phyloP scores from a whole-genome alignment of 805 yeast species.

The Lipomyces yamadae region DNA sequence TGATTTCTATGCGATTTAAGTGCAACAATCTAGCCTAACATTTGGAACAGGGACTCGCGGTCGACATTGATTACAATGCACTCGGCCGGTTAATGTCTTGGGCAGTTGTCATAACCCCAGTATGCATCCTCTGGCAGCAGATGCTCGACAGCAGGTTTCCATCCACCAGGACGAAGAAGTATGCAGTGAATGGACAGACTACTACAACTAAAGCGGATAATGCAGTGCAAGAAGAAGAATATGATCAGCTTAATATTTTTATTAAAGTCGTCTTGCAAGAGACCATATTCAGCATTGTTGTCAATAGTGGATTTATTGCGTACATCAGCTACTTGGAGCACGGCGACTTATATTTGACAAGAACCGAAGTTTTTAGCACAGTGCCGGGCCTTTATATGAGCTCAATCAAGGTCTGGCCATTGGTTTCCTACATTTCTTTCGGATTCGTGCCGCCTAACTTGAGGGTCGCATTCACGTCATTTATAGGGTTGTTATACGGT shows the following conservation, averaged over 20 bases:
- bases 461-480: conserved; percentile 21
- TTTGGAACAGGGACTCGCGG: not conserved
- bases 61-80: conserved; percentile 28
- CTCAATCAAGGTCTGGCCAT: conserved; percentile 26
- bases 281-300: conserved; percentile 14
- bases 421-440: conserved; percentile 19
- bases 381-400: conserved; percentile 12
- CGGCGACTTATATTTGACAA: not conserved
- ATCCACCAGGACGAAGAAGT: not conserved
- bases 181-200: not conserved
- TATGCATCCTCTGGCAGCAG: conserved; percentile 20
- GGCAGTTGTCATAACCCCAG: conserved; percentile 25
- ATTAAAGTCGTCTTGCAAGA: conserved; percentile 18
- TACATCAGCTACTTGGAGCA: not conserved
- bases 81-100: conserved; percentile 45
- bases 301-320: conserved; percentile 10
- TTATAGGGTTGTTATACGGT: conserved; percentile 15
- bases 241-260: conserved; percentile 15
- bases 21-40: not conserved
- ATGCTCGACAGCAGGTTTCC: conserved; percentile 18
- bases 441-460: conserved; percentile 19
- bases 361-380: conserved; percentile 1
- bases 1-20: not conserved
- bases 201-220: not conserved
- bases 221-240: not conserved